A percentile compares a stretch with the other conserved stretches of the same genome.
phyloP scores from a whole-genome alignment of 2,329 filamentous ascomycete genomes.

The Aspergillus ustus region DNA sequence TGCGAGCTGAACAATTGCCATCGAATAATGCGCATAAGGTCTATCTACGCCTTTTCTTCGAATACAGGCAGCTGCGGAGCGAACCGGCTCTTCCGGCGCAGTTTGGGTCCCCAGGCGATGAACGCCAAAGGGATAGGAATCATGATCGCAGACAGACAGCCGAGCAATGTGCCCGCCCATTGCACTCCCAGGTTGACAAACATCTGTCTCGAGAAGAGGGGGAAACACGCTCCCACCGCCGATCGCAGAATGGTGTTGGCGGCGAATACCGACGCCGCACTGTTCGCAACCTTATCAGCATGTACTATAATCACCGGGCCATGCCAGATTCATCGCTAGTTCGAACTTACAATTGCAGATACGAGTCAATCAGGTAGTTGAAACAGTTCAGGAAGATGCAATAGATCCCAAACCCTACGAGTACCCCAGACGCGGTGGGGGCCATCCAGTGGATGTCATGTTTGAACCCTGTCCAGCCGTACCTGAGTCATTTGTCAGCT shows the following conservation, averaged over 20 bases:
- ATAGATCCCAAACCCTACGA: constrained; percentile 39
- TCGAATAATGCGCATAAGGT: neutral
- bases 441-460: constrained; percentile 41
- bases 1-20: neutral
- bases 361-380: constrained; percentile 46
- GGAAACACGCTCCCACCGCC: constrained; percentile 40
- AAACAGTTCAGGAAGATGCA: constrained; percentile 42
- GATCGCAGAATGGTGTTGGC: constrained; percentile 46
- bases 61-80: constrained; percentile 25
- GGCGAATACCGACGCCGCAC: constrained; percentile 44
- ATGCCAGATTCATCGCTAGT: constrained; percentile 8
- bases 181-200: constrained; percentile 43
- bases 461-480: constrained; percentile 41
- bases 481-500: constrained; percentile 23
- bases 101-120: constrained; percentile 33
- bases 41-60: constrained; percentile 18
- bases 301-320: constrained; percentile 1
- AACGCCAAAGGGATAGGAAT: constrained; percentile 45
- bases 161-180: constrained; percentile 46
- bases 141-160: constrained; percentile 41
- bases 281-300: constrained; percentile 24
- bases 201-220: constrained; percentile 44
- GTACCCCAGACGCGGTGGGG: constrained; percentile 38
- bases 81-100: constrained; percentile 37
- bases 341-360: constrained; percentile 43